These are phyloP conservation scores for Claviceps pazoutovae DNA, from an alignment of 2,329 filamentous ascomycete genomes.

Conservation along the genomic window DNA sequence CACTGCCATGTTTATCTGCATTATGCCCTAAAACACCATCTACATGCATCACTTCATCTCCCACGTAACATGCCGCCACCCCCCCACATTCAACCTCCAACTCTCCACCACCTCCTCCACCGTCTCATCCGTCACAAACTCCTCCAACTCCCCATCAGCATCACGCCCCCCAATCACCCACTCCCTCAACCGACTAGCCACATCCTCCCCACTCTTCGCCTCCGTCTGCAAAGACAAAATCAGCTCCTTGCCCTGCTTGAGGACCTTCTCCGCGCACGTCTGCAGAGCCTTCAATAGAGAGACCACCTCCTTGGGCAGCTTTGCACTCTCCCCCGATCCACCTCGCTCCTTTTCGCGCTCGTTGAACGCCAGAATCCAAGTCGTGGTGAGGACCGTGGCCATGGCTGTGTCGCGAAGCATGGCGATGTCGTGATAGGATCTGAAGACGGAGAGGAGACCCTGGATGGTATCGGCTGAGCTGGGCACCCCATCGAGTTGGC, in stretches of 20 bases:
- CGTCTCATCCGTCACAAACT: conserved; percentile 13
- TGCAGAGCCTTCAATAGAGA: conserved; percentile 21
- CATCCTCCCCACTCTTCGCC: conserved; percentile 11
- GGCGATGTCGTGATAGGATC: conserved; percentile 22
- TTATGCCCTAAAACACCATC: too few relatives aligned
- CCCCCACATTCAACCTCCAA: conserved; percentile 20
- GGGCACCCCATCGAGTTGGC: conserved; percentile 10
- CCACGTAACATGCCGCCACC: conserved; percentile 23
- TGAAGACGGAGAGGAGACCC: conserved; percentile 13
- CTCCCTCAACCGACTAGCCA: conserved; percentile 13
- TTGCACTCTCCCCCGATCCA: conserved; percentile 21
- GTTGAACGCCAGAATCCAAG: conserved; percentile 22
- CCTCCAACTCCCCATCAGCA: conserved; percentile 10
- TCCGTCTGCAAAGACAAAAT: conserved; percentile 18
- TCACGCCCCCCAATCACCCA: conserved; percentile 17
- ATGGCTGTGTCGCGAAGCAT: conserved; percentile 24
- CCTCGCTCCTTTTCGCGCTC: conserved; percentile 27
- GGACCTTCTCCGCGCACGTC: conserved; percentile 14
- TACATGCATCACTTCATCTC: conserved; percentile 4
- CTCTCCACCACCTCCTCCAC: conserved; percentile 18
- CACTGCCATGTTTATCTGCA: too few relatives aligned
- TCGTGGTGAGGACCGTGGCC: conserved; percentile 17
- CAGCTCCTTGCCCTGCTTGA: conserved; percentile 20
- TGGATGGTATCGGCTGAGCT: conserved; percentile 6
- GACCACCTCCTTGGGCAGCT: conserved; percentile 23